phyloP scores from a whole-genome alignment of 2,329 filamentous ascomycete genomes.

The Venturia nashicola region DNA sequence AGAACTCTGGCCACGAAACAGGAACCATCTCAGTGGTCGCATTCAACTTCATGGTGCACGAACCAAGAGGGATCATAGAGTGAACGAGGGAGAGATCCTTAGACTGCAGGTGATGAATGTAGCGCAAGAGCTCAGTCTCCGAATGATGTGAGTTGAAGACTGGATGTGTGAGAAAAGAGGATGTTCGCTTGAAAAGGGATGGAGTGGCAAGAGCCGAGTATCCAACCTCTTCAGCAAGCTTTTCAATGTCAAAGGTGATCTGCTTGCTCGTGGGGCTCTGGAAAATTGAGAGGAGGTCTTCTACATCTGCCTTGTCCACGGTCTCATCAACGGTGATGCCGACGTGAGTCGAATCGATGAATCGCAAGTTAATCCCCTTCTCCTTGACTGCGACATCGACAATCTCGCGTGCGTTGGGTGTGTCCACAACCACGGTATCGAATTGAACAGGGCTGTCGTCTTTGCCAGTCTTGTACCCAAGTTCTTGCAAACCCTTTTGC shows the following conservation, averaged over 20 bases:
- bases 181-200: slow-evolving; percentile 53
- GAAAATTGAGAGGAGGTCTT: slow-evolving; percentile 46
- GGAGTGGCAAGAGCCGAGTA: slow-evolving; percentile 32
- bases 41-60: slow-evolving; percentile 98
- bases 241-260: slow-evolving; percentile 16
- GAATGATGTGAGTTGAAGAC: slow-evolving; percentile 94
- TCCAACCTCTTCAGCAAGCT: slow-evolving; percentile 15
- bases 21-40: slow-evolving; percentile 88
- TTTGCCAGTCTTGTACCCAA: slow-evolving; percentile 52
- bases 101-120: slow-evolving; percentile 85
- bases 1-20: slow-evolving; percentile 63
- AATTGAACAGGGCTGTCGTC: slow-evolving; percentile 53
- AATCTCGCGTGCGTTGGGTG: slow-evolving; percentile 42
- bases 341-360: slow-evolving; percentile 47
- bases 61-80: slow-evolving; percentile 95
- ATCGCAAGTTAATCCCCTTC: slow-evolving; percentile 49
- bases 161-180: slow-evolving; percentile 70
- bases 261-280: slow-evolving; percentile 27
- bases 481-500: slow-evolving; percentile 48
- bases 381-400: slow-evolving; percentile 39
- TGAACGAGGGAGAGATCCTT: slow-evolving; percentile 90
- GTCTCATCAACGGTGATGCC: slow-evolving; percentile 73
- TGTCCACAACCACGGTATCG: slow-evolving; percentile 78
- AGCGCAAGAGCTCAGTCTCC: slow-evolving; percentile 85
- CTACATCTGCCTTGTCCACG: slow-evolving; percentile 42